Evolutionary conservation across 108 stramenopile species (phyloP), one percentile per base, ranked within the genome.

Genomic region (Aurantiochytrium sp.): DNA sequence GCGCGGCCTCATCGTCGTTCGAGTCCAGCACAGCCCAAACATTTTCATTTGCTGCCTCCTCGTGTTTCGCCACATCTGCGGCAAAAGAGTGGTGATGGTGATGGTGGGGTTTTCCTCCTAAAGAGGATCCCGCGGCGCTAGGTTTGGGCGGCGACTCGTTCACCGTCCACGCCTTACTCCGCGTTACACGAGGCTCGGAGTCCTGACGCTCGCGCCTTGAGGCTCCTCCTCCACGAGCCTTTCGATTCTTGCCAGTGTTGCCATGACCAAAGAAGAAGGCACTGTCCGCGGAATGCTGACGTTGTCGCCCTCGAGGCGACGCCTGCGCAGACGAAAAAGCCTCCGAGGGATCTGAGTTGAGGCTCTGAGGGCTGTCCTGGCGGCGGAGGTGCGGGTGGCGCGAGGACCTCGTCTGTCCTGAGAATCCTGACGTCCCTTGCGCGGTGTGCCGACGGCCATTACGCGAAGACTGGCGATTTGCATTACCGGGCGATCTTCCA

Each of bases 11-110:
- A 43, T 83, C 76, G 76, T 83, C 76, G 51, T 83, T 53, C 3
- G 76, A 83, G 4, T 83, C 76, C 19, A 83, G 76, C 10, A 83
- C 76, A 53, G 76, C 76, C 76, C 76, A 83, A 14, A 53, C 49
- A 35, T 83, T 83, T 18, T 69, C 64, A 18, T 69, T 69, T 8
- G 64, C 25, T 23, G 64, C 25, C 12, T 69, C 64, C 25, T 69
- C 64, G 64, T 8, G 18, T 1, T 69, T 8, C 35, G 14, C 21
- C 64, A 18, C 42, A 28, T 8, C 64, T 59, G 3, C 19, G 59
- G n/a, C 19, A 23, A 23, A n/a, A 19, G 59, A 59, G 19, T 19
- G 21, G 59, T 1, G 21, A 59, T 59, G 59, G 59, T 59, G 2
- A 23, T 23, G 59, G 35, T 35, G 35, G 0, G 35, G 35, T 35